A percentile compares a stretch with the other conserved stretches of the same genome.
Evolutionary conservation across 1,139 yeast genomes (phyloP).

Genomic region (Torulaspora globosa): DNA sequence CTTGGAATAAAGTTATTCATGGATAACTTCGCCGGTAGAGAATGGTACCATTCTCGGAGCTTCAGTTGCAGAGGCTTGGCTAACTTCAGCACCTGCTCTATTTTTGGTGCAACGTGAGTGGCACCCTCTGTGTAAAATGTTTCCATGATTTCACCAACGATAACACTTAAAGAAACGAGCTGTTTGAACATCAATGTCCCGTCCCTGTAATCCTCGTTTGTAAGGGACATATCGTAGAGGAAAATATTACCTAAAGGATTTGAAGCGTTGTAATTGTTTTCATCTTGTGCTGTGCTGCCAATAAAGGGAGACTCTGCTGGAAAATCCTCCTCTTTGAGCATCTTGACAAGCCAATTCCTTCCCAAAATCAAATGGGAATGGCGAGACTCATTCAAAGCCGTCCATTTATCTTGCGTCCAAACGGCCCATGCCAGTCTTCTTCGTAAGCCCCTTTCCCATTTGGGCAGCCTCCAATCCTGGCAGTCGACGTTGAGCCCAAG

Average conservation of each 20-base stretch:
- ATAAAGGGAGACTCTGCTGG: slow-evolving; percentile 47
- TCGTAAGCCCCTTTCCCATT: slow-evolving; percentile 86
- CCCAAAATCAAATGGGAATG: slow-evolving; percentile 69
- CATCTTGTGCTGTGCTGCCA: slow-evolving; percentile 12
- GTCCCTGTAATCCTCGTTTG: slow-evolving; percentile 58
- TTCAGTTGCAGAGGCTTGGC: slow-evolving; percentile 85
- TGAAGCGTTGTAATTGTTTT: slow-evolving; percentile 1
- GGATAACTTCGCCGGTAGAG: slow-evolving; percentile 65
- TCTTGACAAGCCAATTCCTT: slow-evolving; percentile 64
- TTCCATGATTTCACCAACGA: slow-evolving; percentile 67
- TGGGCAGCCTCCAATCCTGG: slow-evolving; percentile 80
- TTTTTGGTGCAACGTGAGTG: slow-evolving; percentile 50
- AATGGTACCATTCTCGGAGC: slow-evolving; percentile 79
- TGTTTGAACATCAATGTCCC: slow-evolving; percentile 70
- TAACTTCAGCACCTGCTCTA: slow-evolving; percentile 60
- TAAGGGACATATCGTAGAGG: slow-evolving; percentile 30
- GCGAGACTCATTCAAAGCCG: slow-evolving; percentile 67
- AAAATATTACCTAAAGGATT: slow-evolving; percentile 21
- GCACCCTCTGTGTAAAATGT: slow-evolving; percentile 69
- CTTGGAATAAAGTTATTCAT: slow-evolving; percentile 60
- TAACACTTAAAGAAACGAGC: slow-evolving; percentile 62
- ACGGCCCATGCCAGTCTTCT: slow-evolving; percentile 92
- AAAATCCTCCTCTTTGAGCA: slow-evolving; percentile 66
- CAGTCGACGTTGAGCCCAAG: slow-evolving; percentile 83
- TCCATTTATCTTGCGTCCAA: slow-evolving; percentile 85